Evolutionary conservation across 2,329 filamentous ascomycete species (phyloP).

Genomic region (Colletotrichum sp.): DNA sequence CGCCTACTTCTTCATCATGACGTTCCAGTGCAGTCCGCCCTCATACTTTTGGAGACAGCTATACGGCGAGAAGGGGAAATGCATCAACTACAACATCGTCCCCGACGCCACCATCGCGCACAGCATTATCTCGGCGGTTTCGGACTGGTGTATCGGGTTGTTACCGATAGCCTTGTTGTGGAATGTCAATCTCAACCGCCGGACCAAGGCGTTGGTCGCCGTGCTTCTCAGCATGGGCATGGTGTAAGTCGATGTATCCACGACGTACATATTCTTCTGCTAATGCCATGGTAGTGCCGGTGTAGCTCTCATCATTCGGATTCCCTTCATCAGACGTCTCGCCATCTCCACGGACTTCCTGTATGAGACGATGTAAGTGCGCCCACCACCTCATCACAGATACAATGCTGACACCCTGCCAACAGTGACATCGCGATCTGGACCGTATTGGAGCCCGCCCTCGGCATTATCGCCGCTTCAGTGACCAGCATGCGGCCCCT

Average conservation of each 20-base stretch:
- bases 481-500: slow-evolving; percentile 35
- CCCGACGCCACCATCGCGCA: slow-evolving; percentile 49
- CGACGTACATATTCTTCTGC: not conserved
- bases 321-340: slow-evolving; percentile 34
- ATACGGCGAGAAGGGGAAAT: slow-evolving; percentile 39
- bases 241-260: slow-evolving; percentile 38
- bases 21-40: slow-evolving; percentile 55
- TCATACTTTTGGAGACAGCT: slow-evolving; percentile 53
- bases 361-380: slow-evolving; percentile 34
- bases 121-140: slow-evolving; percentile 47
- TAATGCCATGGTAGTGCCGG: slow-evolving; percentile 35
- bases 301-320: slow-evolving; percentile 41
- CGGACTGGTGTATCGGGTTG: slow-evolving; percentile 54
- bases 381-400: not conserved
- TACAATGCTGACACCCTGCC: not conserved
- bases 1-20: slow-evolving; percentile 49
- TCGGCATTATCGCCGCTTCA: slow-evolving; percentile 38
- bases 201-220: slow-evolving; percentile 50
- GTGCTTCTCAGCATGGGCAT: slow-evolving; percentile 55
- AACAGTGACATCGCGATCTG: slow-evolving; percentile 35
- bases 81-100: slow-evolving; percentile 43
- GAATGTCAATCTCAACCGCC: slow-evolving; percentile 51
- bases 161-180: slow-evolving; percentile 57
- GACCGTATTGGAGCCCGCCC: slow-evolving; percentile 35
- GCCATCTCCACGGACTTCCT: slow-evolving; percentile 32